phyloP scores from a whole-genome alignment of 2,329 filamentous ascomycete genomes.

The Colletotrichum costaricense region DNA sequence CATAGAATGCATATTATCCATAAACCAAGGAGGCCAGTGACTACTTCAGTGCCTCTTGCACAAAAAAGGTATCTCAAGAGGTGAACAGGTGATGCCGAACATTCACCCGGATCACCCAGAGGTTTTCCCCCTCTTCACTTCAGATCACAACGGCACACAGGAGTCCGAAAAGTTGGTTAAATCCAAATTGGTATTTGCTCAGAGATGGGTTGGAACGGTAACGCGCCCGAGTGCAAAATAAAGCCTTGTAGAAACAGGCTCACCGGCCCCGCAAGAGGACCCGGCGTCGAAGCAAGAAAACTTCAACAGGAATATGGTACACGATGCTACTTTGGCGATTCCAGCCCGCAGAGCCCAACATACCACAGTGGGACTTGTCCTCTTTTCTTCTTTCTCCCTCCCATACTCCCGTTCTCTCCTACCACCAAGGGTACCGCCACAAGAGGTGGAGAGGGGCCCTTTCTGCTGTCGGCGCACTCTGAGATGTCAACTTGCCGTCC shows the following conservation, averaged over 20 bases:
- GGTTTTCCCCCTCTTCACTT: too few species aligned
- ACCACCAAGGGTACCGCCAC: background rate
- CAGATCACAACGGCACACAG: background rate
- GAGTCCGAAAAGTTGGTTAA: conserved; percentile 3
- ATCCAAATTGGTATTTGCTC: conserved; percentile 33
- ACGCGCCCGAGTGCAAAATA: conserved; percentile 7
- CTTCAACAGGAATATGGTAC: conserved; percentile 29
- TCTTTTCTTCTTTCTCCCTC: conserved; percentile 3
- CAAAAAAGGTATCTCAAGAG: too few species aligned
- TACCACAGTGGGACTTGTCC: conserved; percentile 9
- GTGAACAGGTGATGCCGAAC: too few species aligned
- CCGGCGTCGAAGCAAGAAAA: conserved; percentile 7
- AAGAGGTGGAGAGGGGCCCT: background rate
- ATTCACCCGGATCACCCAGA: too few species aligned
- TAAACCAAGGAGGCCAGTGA: background rate
- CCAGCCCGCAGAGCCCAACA: conserved; percentile 15
- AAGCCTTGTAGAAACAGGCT: conserved; percentile 13
- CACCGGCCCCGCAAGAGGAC: background rate
- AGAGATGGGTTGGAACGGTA: conserved; percentile 17
- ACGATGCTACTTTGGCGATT: conserved; percentile 16
- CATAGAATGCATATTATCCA: background rate
- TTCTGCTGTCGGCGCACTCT: background rate
- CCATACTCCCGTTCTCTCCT: background rate
- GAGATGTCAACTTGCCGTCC: conserved; percentile 21
- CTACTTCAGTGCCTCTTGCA: too few species aligned